phyloP scores from a whole-genome alignment of 768 basidiomycete genomes.

The Nidularia sp. region DNA sequence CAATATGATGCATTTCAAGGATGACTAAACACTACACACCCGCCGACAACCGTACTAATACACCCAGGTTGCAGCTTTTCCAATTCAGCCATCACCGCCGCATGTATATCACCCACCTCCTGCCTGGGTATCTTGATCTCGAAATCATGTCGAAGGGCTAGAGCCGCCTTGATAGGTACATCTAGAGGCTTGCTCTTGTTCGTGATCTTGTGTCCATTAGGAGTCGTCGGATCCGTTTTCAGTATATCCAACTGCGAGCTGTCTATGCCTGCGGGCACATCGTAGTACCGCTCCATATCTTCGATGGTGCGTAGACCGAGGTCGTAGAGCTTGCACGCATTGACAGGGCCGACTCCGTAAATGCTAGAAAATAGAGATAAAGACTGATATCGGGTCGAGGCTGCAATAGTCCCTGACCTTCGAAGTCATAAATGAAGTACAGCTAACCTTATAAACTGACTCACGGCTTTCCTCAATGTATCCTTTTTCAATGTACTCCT shows the following conservation, averaged over 20 bases:
- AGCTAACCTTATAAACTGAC: constrained; percentile 6
- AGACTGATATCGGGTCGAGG: constrained; percentile 49
- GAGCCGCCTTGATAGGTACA: constrained; percentile 50
- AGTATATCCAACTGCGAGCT: constrained; percentile 6
- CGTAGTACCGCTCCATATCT: constrained; percentile 68
- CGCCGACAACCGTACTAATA: constrained; percentile 73
- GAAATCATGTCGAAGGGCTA: constrained; percentile 58
- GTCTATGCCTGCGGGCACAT: constrained; percentile 25
- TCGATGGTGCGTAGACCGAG: constrained; percentile 63
- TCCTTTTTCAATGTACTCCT: constrained; percentile 55
- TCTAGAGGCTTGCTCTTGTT: constrained; percentile 15
- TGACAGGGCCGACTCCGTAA: constrained; percentile 73
- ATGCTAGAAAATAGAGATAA: constrained; percentile 58
- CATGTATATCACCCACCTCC: constrained; percentile 79
- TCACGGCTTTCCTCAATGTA: constrained; percentile 57
- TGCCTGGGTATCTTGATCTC: constrained; percentile 53
- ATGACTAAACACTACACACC: constrained; percentile 39
- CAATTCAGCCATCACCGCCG: constrained; percentile 64
- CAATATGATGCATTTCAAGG: background rate
- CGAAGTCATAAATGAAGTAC: constrained; percentile 2
- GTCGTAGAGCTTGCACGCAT: constrained; percentile 61
- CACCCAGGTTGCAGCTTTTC: constrained; percentile 61
- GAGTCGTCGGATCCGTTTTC: constrained; percentile 22
- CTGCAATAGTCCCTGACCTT: constrained; percentile 41
- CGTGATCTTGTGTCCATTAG: constrained; percentile 20